Base-by-base conservation (phyloP, 306 rosid species). In the Medicago arabica region DNA sequence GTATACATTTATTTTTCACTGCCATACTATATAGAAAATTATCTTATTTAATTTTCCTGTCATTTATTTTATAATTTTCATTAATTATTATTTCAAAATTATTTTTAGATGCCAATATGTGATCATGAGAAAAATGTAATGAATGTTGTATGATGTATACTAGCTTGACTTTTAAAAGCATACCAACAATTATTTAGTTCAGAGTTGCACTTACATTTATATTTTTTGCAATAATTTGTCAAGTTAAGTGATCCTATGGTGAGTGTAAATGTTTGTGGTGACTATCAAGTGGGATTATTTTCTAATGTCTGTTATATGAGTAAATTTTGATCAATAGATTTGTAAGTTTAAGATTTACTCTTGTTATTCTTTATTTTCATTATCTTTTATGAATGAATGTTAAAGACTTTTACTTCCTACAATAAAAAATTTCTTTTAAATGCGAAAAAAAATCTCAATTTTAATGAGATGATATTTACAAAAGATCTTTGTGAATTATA, bases 1-100 rank as follows among this genome's bases (percentile, higher is more conserved):
- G 98, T 95, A 85, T 63, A 58, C 8, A 40, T 40, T 40, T 39
- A 17, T 17, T 67, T 66, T 18, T 17, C 3, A n/a, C 38, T 36
- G 18, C 46, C 46, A 13, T 49, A 41, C 9, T 28, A 21, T 11
- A 43, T 14, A 34, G 17, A 16, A 10, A 19, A 13, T 44, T 65
- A n/a, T 51, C 11, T 38, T 4, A 60, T n/a, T 13, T 2, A 25
- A 25, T 25, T 63, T 31, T 12, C 6, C 17, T 75, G 50, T 58
- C 54, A 2, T 71, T 34, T 10, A 34, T 74, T 15, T 51, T 75
- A 31, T 21, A 46, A 16, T 67, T 44, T 16, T 18, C 40, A 19
- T 49, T 6, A 15, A 15, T 49, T n/a, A 28, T 59, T 69, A 18
- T 38, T 50, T 43, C 6, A 51, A 49, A 36, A 16, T 54, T 25